phyloP scores from a whole-genome alignment of 169 alveolate species.

The Theileria luwenshuni region DNA sequence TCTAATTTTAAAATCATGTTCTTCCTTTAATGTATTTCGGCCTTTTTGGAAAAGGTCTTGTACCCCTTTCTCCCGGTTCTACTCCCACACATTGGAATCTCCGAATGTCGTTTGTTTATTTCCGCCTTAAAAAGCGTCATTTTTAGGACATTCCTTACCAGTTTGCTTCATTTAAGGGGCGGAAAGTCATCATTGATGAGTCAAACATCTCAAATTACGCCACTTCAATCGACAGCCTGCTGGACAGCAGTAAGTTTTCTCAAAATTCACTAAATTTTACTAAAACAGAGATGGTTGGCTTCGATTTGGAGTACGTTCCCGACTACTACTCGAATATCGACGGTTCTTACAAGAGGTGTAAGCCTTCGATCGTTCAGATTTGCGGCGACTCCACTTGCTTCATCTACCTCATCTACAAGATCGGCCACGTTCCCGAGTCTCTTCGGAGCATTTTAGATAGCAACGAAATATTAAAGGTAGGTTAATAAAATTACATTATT shows the following conservation, averaged over 20 bases:
- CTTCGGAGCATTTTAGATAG: conserved; percentile 16
- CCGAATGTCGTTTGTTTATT: not conserved
- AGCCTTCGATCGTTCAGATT: conserved; percentile 62
- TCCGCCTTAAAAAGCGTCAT: not conserved
- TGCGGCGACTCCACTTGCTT: conserved; percentile 52
- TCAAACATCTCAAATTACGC: conserved; percentile 19
- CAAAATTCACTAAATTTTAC: not conserved
- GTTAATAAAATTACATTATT: not conserved
- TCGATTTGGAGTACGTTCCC: conserved; percentile 62
- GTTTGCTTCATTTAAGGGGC: conserved; percentile 52
- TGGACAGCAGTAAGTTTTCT: conserved; percentile 26
- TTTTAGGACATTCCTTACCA: not conserved
- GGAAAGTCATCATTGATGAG: conserved; percentile 31
- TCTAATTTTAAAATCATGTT: conserved; percentile 2
- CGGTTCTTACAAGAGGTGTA: conserved; percentile 3
- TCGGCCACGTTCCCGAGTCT: conserved; percentile 62
- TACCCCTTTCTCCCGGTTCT: not conserved
- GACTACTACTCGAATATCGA: conserved; percentile 53
- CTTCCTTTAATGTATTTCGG: not conserved
- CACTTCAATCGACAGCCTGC: conserved; percentile 22
- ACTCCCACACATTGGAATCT: conserved; percentile 11
- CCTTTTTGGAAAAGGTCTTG: conserved; percentile 11
- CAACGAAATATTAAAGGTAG: conserved; percentile 50
- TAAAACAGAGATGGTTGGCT: conserved; percentile 33
- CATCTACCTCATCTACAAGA: conserved; percentile 57